These are phyloP conservation scores for Phytopythium delawarense DNA, from an alignment of 352 stramenopile genomes.

Conservation along the genomic window DNA sequence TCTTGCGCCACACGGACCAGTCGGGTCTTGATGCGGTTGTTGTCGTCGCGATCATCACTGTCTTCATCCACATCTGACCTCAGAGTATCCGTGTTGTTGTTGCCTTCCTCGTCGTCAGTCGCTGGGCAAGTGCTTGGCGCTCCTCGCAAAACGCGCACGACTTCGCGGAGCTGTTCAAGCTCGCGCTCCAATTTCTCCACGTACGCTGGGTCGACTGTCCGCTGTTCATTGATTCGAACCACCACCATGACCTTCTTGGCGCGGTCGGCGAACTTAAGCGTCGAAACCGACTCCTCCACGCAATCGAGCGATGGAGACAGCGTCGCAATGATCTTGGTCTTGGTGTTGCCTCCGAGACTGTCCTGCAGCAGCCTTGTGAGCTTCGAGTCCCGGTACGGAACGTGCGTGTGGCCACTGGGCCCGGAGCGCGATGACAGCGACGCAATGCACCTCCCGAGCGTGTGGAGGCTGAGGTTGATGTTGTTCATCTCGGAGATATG, in stretches of 20 bases:
- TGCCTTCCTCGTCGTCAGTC: slow-evolving; percentile 8
- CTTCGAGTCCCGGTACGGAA: slow-evolving; percentile 93
- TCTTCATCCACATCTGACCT: slow-evolving; percentile 20
- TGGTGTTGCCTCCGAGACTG: slow-evolving; percentile 83
- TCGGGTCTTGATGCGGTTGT: slow-evolving; percentile 19
- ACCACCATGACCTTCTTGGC: slow-evolving; percentile 90
- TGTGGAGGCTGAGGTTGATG: slow-evolving; percentile 93
- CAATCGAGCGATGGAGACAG: slow-evolving; percentile 82
- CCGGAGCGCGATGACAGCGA: slow-evolving; percentile 53
- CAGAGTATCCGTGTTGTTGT: neutral
- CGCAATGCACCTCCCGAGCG: slow-evolving; percentile 86
- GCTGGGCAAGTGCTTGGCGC: slow-evolving; percentile 6
- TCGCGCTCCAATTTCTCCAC: slow-evolving; percentile 88
- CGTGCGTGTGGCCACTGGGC: slow-evolving; percentile 33
- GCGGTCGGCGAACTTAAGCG: slow-evolving; percentile 91
- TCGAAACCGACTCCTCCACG: slow-evolving; percentile 92
- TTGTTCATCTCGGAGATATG: slow-evolving; percentile 93
- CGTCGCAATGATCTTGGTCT: slow-evolving; percentile 91
- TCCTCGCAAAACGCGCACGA: slow-evolving; percentile 43
- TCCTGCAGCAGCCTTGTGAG: slow-evolving; percentile 91
- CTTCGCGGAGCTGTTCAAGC: slow-evolving; percentile 66
- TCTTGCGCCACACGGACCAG: slow-evolving; percentile 57
- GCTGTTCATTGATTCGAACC: slow-evolving; percentile 81
- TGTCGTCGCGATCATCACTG: slow-evolving; percentile 14
- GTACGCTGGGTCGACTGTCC: slow-evolving; percentile 82